Evolutionary conservation across 2,329 filamentous ascomycete species (phyloP), one percentile per base, ranked within the genome.

Genomic region (Stylonectria norvegica): DNA sequence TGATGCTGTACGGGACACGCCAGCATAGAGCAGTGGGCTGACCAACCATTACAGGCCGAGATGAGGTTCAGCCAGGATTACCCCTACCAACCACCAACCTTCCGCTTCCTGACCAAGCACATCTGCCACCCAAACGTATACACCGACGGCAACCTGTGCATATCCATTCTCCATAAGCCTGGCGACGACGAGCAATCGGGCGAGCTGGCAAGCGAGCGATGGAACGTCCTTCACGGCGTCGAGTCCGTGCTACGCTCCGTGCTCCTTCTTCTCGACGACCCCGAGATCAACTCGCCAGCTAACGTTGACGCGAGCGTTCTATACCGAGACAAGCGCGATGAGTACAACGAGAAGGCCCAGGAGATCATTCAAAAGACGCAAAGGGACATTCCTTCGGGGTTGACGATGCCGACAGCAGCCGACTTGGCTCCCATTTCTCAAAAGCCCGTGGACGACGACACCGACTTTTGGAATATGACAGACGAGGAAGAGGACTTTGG

Each of bases 51-150:
- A 18, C 19, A 86, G 73, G 88, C 87, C 39, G 82, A 86, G 56
- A 93, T 98, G 83, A 81, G 75, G 16, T 97, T 98, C 58, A 83
- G 86, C 8, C 72, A 75, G 56, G 90, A 95, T 56, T 98, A 97
- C 65, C 93, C 93, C 0, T 95, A 87, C 69, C 76, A 79, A 29
- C 91, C 91, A 19, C 91, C 91, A 18, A 85, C 84, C 40, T 97
- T 98, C 73, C 83, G 84, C 49, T 97, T 98, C 68, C 63, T 81
- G 14, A 69, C 72, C 16, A 77, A 76, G 22, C 81, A 86, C 12
- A 83, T 97, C 48, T 89, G 81, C 68, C 91, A 98, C 64, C 91
- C 91, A 3, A 98, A 98, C 64, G 83, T 98, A 58, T 97, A 97
- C 69, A 69, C 81, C 5, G 87, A 96, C 63, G 91, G 91, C 56